Conservation (phyloP, 2,329 filamentous ascomycete genomes). For the Verticillium klebahnii region DNA sequence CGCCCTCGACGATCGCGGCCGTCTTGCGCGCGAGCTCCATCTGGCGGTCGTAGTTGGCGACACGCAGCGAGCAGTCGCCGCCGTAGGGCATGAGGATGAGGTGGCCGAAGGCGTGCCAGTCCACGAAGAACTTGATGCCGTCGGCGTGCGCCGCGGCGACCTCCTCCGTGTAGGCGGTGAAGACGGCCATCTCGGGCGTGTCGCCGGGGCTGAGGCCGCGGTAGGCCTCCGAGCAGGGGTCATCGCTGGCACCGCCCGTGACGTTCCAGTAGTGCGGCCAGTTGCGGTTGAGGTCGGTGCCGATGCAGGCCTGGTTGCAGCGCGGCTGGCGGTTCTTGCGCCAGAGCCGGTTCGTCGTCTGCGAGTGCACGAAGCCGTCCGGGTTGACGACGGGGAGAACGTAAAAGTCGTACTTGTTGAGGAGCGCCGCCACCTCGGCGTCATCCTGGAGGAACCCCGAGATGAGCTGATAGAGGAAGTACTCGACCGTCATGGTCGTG, state of each 20-base stretch:
- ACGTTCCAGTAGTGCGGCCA: constrained; percentile 43
- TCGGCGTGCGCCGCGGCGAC: constrained; percentile 17
- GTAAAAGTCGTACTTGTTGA: constrained; percentile 63
- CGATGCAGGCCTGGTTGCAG: constrained; percentile 28
- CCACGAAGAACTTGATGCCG: constrained; percentile 51
- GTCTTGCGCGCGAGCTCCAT: constrained; percentile 42
- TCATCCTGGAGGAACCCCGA: constrained; percentile 34
- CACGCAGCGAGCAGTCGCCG: constrained; percentile 46
- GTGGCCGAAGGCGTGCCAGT: constrained; percentile 54
- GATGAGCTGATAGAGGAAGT: constrained; percentile 45
- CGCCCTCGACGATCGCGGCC: constrained; percentile 43
- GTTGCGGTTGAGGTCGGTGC: constrained; percentile 47
- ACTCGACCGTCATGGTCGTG: constrained; percentile 48
- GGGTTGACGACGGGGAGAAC: constrained; percentile 60
- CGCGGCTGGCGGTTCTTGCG: constrained; percentile 43
- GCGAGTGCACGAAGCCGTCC: constrained; percentile 51
- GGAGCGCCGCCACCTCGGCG: constrained; percentile 32
- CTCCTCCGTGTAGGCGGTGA: constrained; percentile 33
- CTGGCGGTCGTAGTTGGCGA: constrained; percentile 43
- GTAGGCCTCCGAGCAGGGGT: constrained; percentile 39
- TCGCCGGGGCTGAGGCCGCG: constrained; percentile 28
- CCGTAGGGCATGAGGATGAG: constrained; percentile 51
- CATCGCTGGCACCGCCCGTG: constrained; percentile 35
- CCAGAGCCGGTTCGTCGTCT: constrained; percentile 47
- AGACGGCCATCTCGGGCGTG: constrained; percentile 40